phyloP scores from a whole-genome alignment of 805 yeast genomes.

The Saccharomyces mikatae region DNA sequence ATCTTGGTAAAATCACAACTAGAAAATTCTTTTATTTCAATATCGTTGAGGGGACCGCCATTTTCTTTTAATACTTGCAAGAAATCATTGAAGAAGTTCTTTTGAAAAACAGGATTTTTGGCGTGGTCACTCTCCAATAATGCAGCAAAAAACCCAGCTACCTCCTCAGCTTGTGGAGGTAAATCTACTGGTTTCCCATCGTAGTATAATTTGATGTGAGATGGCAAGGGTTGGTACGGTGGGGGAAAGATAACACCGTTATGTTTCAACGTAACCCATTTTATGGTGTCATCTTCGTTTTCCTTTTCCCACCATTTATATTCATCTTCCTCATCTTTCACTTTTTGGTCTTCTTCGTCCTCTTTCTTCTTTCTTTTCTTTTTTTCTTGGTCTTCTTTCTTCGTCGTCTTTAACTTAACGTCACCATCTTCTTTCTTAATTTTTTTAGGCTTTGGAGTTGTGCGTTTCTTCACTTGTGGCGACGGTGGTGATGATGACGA shows the following conservation, averaged over 20 bases:
- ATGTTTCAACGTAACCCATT: constrained; percentile 84
- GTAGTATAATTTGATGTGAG: constrained; percentile 64
- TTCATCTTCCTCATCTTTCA: constrained; percentile 51
- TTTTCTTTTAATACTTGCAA: constrained; percentile 53
- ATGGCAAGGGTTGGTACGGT: constrained; percentile 77
- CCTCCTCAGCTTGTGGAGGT: constrained; percentile 85
- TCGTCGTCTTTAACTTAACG: constrained; percentile 1
- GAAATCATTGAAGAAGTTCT: constrained; percentile 82
- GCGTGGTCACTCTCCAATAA: constrained; percentile 84
- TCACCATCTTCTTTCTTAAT: constrained; percentile 8
- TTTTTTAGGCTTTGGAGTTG: constrained; percentile 36
- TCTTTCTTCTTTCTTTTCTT: constrained; percentile 8
- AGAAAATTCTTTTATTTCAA: constrained; percentile 47
- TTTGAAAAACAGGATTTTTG: constrained; percentile 74
- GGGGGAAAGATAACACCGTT: constrained; percentile 94
- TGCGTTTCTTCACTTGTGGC: constrained; percentile 17
- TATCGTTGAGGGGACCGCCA: constrained; percentile 50
- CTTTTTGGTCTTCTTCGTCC: constrained; percentile 22
- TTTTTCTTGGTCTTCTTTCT: constrained; percentile 2
- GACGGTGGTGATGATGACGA: constrained; percentile 4
- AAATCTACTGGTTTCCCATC: constrained; percentile 68
- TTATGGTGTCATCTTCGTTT: constrained; percentile 62
- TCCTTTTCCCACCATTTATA: constrained; percentile 79
- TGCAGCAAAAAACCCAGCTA: constrained; percentile 91
- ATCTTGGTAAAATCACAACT: constrained; percentile 76